Evolutionary conservation across 2,329 filamentous ascomycete genomes (phyloP).

Genomic region (Phaeosphaeriaceae sp.): DNA sequence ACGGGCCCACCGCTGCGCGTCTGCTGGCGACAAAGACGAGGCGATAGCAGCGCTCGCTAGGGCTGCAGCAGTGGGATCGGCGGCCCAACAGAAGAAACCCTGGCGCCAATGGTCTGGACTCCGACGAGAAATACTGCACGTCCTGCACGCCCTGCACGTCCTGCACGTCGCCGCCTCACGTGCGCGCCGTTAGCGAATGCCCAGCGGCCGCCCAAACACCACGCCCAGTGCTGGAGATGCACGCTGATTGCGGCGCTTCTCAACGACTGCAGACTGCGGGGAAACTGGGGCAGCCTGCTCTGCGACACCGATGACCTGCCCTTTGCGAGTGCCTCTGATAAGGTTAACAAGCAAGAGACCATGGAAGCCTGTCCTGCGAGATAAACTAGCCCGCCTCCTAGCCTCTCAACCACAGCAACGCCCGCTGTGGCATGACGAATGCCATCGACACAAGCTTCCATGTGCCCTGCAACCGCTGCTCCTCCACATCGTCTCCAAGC

Average conservation of each 20-base stretch:
- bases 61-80: slow-evolving; percentile 14
- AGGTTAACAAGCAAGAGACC: neutral
- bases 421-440: neutral
- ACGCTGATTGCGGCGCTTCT: slow-evolving; percentile 1
- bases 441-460: neutral
- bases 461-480: slow-evolving; percentile 1
- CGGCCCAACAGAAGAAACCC: slow-evolving; percentile 19
- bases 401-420: slow-evolving; percentile 5
- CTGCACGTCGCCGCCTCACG: slow-evolving; percentile 3
- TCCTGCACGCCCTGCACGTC: neutral
- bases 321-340: neutral
- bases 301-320: neutral
- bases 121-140: slow-evolving; percentile 7
- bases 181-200: neutral
- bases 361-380: neutral
- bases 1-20: slow-evolving; percentile 9
- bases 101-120: slow-evolving; percentile 16
- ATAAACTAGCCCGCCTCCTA: neutral
- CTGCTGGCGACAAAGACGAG: slow-evolving; percentile 6
- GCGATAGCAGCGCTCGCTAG: neutral
- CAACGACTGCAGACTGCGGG: slow-evolving; percentile 1
- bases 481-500: neutral
- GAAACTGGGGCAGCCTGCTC: neutral
- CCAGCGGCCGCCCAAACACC: neutral
- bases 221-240: slow-evolving; percentile 1